These are phyloP conservation scores for Sphaerulina musiva DNA, from an alignment of 2,329 filamentous ascomycete species.

Conservation along the genomic window DNA sequence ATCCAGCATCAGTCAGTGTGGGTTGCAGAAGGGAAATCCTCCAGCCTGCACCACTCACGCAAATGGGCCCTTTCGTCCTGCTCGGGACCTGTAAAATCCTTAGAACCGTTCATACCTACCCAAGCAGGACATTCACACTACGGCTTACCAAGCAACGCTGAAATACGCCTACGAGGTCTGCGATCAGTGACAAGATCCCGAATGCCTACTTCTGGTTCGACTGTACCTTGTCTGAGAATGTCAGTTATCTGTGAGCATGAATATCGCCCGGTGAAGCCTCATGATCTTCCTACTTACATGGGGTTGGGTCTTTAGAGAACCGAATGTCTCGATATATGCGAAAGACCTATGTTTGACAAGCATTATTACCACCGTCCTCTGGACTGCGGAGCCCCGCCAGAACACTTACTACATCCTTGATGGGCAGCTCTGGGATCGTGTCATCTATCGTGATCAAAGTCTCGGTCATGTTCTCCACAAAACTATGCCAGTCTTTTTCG, in stretches of 20 bases:
- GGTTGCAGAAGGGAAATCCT: neutral
- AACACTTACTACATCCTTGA: slow-evolving; percentile 63
- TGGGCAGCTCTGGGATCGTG: slow-evolving; percentile 77
- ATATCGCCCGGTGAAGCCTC: neutral
- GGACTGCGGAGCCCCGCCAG: neutral
- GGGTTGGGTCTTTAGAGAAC: slow-evolving; percentile 76
- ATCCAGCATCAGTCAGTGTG: no score
- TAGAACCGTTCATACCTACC: no score
- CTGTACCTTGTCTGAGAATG: slow-evolving; percentile 1
- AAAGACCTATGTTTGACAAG: slow-evolving; percentile 49
- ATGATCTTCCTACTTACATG: slow-evolving; percentile 58
- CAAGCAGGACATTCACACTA: neutral
- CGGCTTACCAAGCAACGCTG: slow-evolving; percentile 65
- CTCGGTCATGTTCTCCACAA: slow-evolving; percentile 64
- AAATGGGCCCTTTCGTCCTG: slow-evolving; percentile 79
- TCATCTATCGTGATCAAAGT: slow-evolving; percentile 66
- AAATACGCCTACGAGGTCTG: slow-evolving; percentile 59
- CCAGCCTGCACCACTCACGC: slow-evolving; percentile 46
- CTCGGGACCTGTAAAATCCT: slow-evolving; percentile 54
- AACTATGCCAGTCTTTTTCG: slow-evolving; percentile 74
- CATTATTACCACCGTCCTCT: neutral
- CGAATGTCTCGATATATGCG: slow-evolving; percentile 82
- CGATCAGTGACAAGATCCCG: neutral
- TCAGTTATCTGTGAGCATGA: neutral
- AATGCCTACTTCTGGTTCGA: neutral